Conservation (phyloP, 2,329 filamentous ascomycete genomes). For the Colletotrichum higginsianum region DNA sequence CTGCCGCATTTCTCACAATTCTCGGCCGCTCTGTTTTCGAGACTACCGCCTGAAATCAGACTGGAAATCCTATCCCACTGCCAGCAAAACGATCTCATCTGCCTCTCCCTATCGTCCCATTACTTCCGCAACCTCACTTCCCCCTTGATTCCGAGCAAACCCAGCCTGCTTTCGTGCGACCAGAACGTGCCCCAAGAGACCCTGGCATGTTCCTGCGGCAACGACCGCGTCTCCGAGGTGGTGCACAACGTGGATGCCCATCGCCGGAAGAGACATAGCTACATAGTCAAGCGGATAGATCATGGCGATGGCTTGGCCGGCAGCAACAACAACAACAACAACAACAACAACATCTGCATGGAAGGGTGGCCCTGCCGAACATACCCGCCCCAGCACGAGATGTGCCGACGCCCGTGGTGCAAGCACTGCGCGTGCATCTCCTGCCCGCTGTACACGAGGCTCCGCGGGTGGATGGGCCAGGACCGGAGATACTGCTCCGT, state of each 20-base stretch:
- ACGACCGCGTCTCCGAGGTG: not conserved
- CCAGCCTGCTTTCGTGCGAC: constrained; percentile 6
- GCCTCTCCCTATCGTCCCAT: constrained; percentile 18
- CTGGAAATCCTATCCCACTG: constrained; percentile 8
- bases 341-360: not conserved
- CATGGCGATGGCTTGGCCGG: too few species aligned
- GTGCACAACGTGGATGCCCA: not conserved
- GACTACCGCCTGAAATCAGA: constrained; percentile 14
- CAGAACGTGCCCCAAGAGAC: not conserved
- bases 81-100: constrained; percentile 15
- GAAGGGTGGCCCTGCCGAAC: not conserved
- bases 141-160: not conserved
- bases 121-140: not conserved
- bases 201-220: not conserved
- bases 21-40: not conserved
- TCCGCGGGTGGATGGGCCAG: not conserved
- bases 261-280: not conserved
- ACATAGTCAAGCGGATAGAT: not conserved
- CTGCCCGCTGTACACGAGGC: constrained; percentile 15
- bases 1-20: not conserved
- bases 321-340: too few species aligned
- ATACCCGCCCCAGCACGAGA: not conserved
- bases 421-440: constrained; percentile 25
- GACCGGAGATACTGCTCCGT: constrained; percentile 3
- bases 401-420: constrained; percentile 22